Conservation (phyloP, 2,329 filamentous ascomycete genomes). For the Alternaria tenuissima region DNA sequence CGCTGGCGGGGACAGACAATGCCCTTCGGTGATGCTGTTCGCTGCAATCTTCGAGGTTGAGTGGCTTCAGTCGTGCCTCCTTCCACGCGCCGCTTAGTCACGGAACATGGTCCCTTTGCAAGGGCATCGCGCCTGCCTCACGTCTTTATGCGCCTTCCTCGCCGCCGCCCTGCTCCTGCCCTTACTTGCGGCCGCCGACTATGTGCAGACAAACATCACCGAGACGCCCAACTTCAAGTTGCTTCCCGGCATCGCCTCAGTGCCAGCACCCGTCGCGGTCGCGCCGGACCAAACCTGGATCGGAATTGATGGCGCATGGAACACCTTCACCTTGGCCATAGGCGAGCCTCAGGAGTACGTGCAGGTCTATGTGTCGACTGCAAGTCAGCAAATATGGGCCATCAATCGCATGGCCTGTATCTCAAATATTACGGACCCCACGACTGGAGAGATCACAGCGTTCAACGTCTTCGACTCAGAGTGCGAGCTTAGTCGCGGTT, state of each 20-base stretch:
- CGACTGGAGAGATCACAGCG: conserved; percentile 45
- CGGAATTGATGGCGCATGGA: conserved; percentile 64
- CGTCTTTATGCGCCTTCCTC: conserved; percentile 23
- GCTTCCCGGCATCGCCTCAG: conserved; percentile 25
- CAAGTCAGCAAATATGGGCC: conserved; percentile 75
- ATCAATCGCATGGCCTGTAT: conserved; percentile 54
- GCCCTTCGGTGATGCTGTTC: conserved; percentile 37
- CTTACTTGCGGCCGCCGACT: conserved; percentile 28
- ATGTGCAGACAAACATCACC: conserved; percentile 34
- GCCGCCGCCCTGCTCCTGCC: conserved; percentile 27
- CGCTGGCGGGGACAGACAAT: conserved; percentile 30
- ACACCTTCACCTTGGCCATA: conserved; percentile 68
- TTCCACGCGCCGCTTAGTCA: conserved; percentile 29
- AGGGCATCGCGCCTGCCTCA: conserved; percentile 27
- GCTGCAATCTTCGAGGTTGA: conserved; percentile 32
- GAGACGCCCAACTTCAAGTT: conserved; percentile 29
- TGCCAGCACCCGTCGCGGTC: conserved; percentile 45
- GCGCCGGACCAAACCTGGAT: conserved; percentile 50
- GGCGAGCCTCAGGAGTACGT: conserved; percentile 63
- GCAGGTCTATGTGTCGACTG: conserved; percentile 70
- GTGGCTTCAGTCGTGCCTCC: conserved; percentile 28
- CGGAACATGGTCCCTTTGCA: conserved; percentile 34
- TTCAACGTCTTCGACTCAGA: conserved; percentile 28
- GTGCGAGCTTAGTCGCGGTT: conserved; percentile 67
- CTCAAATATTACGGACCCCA: conserved; percentile 54